A percentile compares a stretch with the other conserved stretches of the same genome.
Conservation (phyloP, 345 rosid genomes). For the Pistacia integerrima region DNA sequence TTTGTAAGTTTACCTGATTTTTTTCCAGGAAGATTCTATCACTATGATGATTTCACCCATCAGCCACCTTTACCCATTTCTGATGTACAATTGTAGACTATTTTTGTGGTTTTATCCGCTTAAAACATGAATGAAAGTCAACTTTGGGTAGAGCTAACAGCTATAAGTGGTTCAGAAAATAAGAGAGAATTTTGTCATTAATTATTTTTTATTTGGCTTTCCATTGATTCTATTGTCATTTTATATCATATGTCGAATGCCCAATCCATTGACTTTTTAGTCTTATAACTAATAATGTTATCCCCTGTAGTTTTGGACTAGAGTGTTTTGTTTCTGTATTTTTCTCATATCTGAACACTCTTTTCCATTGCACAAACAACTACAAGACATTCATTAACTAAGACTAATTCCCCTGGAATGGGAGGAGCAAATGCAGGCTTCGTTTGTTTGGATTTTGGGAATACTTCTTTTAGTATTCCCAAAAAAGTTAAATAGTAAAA, state of each 20-base stretch:
- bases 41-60: background rate
- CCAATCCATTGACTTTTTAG: background rate
- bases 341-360: background rate
- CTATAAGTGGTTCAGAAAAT: no score
- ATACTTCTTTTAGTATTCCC: no score
- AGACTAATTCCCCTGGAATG: no score
- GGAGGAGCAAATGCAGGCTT: no score
- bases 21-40: conserved; percentile 3
- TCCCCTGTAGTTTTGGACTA: background rate
- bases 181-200: no score
- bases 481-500: no score
- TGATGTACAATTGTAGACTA: background rate
- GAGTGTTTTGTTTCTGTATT: no score
- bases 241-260: background rate
- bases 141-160: background rate
- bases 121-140: background rate
- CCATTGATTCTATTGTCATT: no score
- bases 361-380: no score
- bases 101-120: background rate
- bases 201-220: no score
- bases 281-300: background rate
- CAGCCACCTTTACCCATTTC: background rate
- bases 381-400: background rate
- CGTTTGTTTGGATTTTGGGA: no score
- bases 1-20: background rate